Evolutionary conservation across 78 protist species (phyloP).

Genomic region (Carpediemonas membranifera): DNA sequence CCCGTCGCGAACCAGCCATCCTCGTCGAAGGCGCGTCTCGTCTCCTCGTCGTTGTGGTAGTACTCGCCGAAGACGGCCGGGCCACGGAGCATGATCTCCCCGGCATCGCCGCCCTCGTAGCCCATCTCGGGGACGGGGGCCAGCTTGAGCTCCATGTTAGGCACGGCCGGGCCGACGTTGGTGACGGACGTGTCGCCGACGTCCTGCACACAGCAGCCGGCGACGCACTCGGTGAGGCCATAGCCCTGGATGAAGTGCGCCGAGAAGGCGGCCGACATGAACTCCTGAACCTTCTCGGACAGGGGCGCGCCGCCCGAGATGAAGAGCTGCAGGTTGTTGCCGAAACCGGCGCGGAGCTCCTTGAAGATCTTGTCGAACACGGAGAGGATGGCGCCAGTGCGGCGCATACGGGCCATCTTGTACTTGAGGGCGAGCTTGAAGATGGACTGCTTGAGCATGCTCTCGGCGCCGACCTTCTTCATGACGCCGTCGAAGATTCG

Average conservation of each 20-base stretch:
- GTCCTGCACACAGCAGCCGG: background rate
- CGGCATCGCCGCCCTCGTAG: background rate
- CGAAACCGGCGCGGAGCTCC: no score
- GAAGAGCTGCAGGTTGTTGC: background rate
- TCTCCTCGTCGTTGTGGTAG: background rate
- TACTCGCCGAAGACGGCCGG: background rate
- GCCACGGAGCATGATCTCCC: background rate
- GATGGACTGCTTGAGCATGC: no score
- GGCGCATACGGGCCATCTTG: no score
- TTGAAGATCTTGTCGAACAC: no score
- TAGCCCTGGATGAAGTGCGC: background rate
- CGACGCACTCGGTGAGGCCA: background rate
- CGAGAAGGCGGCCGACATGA: background rate
- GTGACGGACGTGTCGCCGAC: background rate
- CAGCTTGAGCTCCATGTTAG: background rate
- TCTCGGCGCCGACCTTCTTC: no score
- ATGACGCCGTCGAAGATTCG: background rate
- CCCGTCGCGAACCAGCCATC: constrained; percentile 4
- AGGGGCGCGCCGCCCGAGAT: background rate
- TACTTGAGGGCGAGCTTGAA: no score
- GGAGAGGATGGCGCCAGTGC: no score
- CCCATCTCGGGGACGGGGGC: background rate
- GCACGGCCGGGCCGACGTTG: background rate
- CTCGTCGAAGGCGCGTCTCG: background rate
- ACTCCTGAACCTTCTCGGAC: background rate